Evolutionary conservation across 1,284 basidiomycete species (phyloP).

Genomic region (Ceratorhiza oryzae-sativae): DNA sequence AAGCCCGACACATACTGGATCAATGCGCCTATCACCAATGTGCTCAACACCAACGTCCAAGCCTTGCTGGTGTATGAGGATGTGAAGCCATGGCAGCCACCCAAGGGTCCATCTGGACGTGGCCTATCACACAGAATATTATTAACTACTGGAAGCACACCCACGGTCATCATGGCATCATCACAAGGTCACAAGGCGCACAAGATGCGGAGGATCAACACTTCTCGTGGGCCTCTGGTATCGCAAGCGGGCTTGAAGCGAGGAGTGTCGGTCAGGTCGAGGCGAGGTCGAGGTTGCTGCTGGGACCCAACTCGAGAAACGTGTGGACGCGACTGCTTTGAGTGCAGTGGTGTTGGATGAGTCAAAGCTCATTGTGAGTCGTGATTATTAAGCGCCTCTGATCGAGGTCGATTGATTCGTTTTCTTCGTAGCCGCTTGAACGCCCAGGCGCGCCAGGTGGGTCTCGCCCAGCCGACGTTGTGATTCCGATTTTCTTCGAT

Average conservation of each 20-base stretch:
- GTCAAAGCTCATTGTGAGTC: conserved; percentile 27
- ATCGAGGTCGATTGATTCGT: no score
- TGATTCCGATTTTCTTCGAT: conserved; percentile 48
- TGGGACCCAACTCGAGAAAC: conserved; percentile 12
- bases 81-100: conserved; percentile 1
- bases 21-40: conserved; percentile 48
- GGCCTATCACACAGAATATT: conserved; percentile 6
- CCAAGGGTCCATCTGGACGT: conserved; percentile 16
- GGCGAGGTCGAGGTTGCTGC: neutral
- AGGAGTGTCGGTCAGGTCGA: neutral
- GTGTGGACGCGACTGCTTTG: neutral
- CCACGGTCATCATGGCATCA: conserved; percentile 2
- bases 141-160: conserved; percentile 21
- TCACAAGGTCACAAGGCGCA: conserved; percentile 20
- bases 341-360: conserved; percentile 26
- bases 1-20: conserved; percentile 56
- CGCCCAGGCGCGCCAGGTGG: conserved; percentile 54
- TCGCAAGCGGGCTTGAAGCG: neutral
- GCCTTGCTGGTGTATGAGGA: conserved; percentile 30
- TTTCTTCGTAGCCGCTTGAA: conserved; percentile 45
- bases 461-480: conserved; percentile 49
- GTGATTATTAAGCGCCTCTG: neutral
- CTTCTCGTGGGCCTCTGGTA: neutral
- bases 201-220: neutral
- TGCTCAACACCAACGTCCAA: conserved; percentile 40